Evolutionary conservation across 139 green algal genomes (phyloP).

Genomic region (Ettlia oleoabundans): DNA sequence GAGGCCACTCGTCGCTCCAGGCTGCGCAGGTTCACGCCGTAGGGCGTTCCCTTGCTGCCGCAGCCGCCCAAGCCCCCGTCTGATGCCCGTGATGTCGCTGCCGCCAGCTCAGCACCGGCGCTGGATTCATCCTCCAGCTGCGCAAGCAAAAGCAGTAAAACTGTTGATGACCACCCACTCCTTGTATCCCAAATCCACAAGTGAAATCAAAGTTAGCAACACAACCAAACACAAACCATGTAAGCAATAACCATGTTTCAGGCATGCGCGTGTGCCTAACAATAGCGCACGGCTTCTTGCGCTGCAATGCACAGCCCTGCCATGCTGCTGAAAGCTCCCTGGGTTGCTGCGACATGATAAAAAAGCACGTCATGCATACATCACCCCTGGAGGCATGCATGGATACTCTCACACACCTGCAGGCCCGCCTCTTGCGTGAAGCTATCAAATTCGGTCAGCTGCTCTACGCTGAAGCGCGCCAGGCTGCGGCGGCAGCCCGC

Average conservation of each 20-base stretch:
- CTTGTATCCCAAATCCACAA: too few relatives aligned
- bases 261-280: too few relatives aligned
- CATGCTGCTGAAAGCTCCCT: not conserved
- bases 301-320: too few relatives aligned
- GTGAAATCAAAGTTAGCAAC: too few relatives aligned
- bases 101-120: too few relatives aligned
- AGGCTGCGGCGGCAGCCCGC: not conserved
- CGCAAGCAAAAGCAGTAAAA: not conserved
- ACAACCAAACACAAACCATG: too few relatives aligned
- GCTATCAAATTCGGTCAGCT: not conserved
- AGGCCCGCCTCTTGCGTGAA: slow-evolving; percentile 17
- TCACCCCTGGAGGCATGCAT: not conserved
- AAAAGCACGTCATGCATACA: not conserved
- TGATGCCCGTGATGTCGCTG: too few relatives aligned
- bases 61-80: not conserved
- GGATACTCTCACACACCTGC: not conserved
- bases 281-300: too few relatives aligned
- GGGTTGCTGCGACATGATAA: not conserved
- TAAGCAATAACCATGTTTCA: too few relatives aligned
- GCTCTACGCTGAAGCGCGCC: not conserved
- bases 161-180: too few relatives aligned
- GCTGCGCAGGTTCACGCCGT: slow-evolving; percentile 22
- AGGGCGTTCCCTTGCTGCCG: slow-evolving; percentile 5
- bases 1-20: slow-evolving; percentile 8
- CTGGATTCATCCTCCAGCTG: not conserved